Evolutionary conservation across 2,329 filamentous ascomycete genomes (phyloP), one percentile per base, ranked within the genome.

Genomic region (Samsoniella hepiali): DNA sequence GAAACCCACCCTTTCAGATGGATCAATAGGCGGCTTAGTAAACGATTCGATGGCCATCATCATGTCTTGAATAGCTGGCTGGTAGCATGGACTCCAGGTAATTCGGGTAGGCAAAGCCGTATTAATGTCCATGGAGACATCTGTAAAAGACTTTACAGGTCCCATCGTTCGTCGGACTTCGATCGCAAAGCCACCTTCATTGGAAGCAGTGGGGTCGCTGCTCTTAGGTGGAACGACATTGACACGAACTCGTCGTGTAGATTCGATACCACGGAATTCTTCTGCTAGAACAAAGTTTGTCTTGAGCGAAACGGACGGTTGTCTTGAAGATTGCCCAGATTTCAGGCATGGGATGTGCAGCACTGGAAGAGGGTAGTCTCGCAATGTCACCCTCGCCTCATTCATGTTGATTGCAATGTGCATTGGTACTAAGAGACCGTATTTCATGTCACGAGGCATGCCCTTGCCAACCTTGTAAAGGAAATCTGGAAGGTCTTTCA

Each of bases 21-120:
- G 90, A 74, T 99, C 96, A 34, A 97, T 82, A 67, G 94, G 93
- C 8, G 94, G 92, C 73, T 99, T 99, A 1, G 94, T 97, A 74
- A 99, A 98, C 2, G 91, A 94, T 76, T 99, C 95, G 65, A 99
- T 91, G 32, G 93, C 93, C 85, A 98, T 97, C 95, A 99, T 99
- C 90, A 98, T 97, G 72, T 99, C 96, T 74, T 99, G 95, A 56
- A 99, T 94, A 1, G 94, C 94, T 34, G 96, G 95, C 72, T 99
- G 96, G 72, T 98, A 99, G 2, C 93, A 97, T 53, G 95, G 93
- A 8, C 93, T 93, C 96, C 95, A 99, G 0, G 94, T 97, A 60
- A 99, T 94, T 51, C 91, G 88, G 0, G 95, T 99, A 2, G 96
- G 91, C 64, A 94, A 86, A 61, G 89, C 90, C 2, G 94, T 97